These are phyloP conservation scores for Fraxinus baroniana DNA, from an alignment of 305 asterid genomes.

Conservation along the genomic window DNA sequence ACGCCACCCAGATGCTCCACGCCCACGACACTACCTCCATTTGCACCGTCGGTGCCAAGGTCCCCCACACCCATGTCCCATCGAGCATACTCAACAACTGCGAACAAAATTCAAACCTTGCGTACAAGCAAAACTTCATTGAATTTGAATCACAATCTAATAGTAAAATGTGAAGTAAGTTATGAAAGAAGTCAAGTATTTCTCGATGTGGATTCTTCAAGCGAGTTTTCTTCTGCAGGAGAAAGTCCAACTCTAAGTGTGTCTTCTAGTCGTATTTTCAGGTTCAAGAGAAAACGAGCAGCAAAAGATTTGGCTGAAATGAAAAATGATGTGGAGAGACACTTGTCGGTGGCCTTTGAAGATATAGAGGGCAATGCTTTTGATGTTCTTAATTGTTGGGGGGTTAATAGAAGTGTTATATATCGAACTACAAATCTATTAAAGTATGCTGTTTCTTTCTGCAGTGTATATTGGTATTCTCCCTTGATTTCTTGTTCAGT, in stretches of 20 bases:
- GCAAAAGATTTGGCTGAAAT: neutral
- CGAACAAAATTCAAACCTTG: too few species aligned
- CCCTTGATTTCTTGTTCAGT: slow-evolving; percentile 13
- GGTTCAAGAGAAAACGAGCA: neutral
- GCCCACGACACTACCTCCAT: too few species aligned
- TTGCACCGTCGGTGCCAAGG: too few species aligned
- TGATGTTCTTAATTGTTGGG: too few species aligned
- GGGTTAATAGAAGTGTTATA: too few species aligned
- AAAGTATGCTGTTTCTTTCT: slow-evolving; percentile 8
- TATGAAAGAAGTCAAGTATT: neutral
- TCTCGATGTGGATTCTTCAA: neutral
- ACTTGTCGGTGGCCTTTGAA: neutral
- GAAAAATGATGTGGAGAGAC: neutral
- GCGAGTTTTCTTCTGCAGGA: neutral
- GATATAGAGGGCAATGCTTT: too few species aligned
- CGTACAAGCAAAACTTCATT: too few species aligned
- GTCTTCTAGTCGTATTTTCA: neutral
- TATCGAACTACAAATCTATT: neutral
- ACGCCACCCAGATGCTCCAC: too few species aligned
- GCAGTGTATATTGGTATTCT: slow-evolving; percentile 42
- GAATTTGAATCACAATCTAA: too few species aligned
- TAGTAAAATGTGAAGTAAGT: neutral
- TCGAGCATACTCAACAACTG: too few species aligned
- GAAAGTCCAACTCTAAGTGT: neutral
- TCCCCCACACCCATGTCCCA: too few species aligned